A percentile compares a stretch with the other conserved stretches of the same genome.
phyloP scores from a whole-genome alignment of 805 yeast species.

The Saccharomycopsis synnaedendra region DNA sequence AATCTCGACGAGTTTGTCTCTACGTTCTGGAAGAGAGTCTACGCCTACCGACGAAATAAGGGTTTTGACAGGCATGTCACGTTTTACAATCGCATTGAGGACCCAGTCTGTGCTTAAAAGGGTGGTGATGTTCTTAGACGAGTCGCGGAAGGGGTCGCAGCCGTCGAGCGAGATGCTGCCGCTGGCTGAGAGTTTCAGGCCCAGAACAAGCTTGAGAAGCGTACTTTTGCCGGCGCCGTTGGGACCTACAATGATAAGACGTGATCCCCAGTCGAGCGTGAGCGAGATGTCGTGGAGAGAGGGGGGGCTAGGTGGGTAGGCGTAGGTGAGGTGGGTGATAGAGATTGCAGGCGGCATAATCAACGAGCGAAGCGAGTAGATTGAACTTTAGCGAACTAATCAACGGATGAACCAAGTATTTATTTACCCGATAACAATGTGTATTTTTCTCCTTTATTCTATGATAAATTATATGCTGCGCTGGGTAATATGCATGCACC shows the following conservation, averaged over 20 bases:
- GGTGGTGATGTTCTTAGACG: constrained; percentile 42
- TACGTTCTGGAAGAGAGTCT: constrained; percentile 59
- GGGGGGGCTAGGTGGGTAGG: constrained; percentile 43
- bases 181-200: constrained; percentile 71
- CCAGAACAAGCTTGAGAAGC: constrained; percentile 71
- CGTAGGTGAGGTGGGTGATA: constrained; percentile 42
- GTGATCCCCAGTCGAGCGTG: constrained; percentile 54
- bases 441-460: too few relatives aligned
- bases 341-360: too few relatives aligned
- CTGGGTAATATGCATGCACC: too few relatives aligned
- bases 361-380: too few relatives aligned
- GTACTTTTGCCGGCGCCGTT: constrained; percentile 98
- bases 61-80: constrained; percentile 82
- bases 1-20: constrained; percentile 64
- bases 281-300: constrained; percentile 54
- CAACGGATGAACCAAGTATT: too few relatives aligned
- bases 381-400: too few relatives aligned
- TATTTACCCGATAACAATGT: too few relatives aligned
- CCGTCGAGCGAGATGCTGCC: constrained; percentile 71
- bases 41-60: constrained; percentile 77
- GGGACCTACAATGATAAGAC: constrained; percentile 80
- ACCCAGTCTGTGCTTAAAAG: constrained; percentile 98
- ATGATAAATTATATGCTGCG: too few relatives aligned
- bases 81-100: constrained; percentile 72
- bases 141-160: constrained; percentile 72